Evolutionary conservation across 768 basidiomycete genomes (phyloP).

Genomic region (Paxillus involutus): DNA sequence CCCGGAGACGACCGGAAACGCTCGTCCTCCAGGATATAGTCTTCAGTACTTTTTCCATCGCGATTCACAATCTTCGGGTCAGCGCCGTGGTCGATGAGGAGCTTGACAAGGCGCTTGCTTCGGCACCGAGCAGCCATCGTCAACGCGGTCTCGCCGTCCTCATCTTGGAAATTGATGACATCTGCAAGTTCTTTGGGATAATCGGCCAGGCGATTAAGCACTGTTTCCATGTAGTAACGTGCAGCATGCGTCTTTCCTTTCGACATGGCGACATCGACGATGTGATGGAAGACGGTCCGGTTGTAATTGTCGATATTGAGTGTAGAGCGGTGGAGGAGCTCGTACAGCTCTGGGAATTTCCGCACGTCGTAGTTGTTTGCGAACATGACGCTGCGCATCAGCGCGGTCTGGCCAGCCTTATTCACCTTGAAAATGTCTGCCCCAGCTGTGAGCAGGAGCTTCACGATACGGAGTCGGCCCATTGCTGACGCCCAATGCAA

Average conservation of each 20-base stretch:
- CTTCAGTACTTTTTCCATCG: constrained; percentile 96
- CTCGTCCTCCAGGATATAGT: constrained; percentile 98
- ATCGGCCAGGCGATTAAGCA: constrained; percentile 81
- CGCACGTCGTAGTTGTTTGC: constrained; percentile 99
- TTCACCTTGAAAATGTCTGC: constrained; percentile 98
- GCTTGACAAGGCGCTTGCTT: constrained; percentile 92
- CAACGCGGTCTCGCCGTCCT: constrained; percentile 96
- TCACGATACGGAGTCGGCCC: constrained; percentile 96
- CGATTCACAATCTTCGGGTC: constrained; percentile 93
- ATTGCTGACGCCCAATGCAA: constrained; percentile 99
- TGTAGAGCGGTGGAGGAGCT: constrained; percentile 94
- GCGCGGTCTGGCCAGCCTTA: constrained; percentile 91
- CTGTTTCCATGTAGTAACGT: constrained; percentile 98
- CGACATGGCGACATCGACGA: constrained; percentile 95
- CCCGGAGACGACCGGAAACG: constrained; percentile 91
- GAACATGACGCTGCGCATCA: constrained; percentile 99
- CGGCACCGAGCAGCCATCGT: constrained; percentile 96
- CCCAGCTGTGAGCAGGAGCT: constrained; percentile 88
- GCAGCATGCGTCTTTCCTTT: constrained; percentile 98
- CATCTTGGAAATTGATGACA: constrained; percentile 98
- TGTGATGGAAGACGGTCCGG: constrained; percentile 97
- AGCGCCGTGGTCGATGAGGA: constrained; percentile 94
- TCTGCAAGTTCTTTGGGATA: constrained; percentile 96
- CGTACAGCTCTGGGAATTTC: constrained; percentile 97
- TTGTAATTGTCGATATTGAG: constrained; percentile 98